A percentile compares a stretch with the other conserved stretches of the same genome.
Conservation (phyloP, 2,329 filamentous ascomycete genomes). For the Neonectria punicea region DNA sequence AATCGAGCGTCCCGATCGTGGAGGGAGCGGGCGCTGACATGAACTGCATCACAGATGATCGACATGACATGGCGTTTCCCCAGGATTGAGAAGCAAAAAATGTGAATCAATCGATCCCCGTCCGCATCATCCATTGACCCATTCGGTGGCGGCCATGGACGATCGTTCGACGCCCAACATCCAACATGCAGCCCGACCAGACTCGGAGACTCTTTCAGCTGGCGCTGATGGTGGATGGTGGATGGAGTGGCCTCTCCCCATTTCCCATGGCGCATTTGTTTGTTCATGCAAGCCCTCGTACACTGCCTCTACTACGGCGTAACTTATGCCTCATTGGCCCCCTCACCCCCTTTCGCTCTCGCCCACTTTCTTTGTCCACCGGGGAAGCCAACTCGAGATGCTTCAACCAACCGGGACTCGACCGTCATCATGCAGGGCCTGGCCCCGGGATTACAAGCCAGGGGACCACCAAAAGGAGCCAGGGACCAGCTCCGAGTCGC, state of each 20-base stretch:
- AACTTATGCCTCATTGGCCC: neutral
- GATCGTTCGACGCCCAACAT: constrained; percentile 22
- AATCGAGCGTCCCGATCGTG: constrained; percentile 22
- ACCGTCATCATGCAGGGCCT: constrained; percentile 33
- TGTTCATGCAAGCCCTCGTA: constrained; percentile 20
- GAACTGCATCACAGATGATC: constrained; percentile 26
- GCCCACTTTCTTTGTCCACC: constrained; percentile 21
- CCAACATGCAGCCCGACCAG: constrained; percentile 21
- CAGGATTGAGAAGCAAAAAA: constrained; percentile 12
- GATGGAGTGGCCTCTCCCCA: constrained; percentile 13
- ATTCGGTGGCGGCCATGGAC: neutral
- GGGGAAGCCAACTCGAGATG: constrained; percentile 27
- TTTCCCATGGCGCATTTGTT: constrained; percentile 14
- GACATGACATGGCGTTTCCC: constrained; percentile 20
- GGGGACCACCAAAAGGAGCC: constrained; percentile 10
- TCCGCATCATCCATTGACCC: constrained; percentile 5
- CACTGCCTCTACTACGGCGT: constrained; percentile 4
- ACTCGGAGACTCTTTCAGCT: constrained; percentile 15
- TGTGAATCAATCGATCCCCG: constrained; percentile 11
- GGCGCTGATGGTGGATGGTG: constrained; percentile 23
- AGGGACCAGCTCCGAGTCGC: constrained; percentile 35
- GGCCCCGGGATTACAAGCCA: constrained; percentile 28
- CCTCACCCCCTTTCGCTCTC: constrained; percentile 1
- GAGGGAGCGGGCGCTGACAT: constrained; percentile 15
- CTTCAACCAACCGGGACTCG: constrained; percentile 34